Conservation (phyloP, 2,329 filamentous ascomycete genomes). For the Trichoderma arundinaceum region DNA sequence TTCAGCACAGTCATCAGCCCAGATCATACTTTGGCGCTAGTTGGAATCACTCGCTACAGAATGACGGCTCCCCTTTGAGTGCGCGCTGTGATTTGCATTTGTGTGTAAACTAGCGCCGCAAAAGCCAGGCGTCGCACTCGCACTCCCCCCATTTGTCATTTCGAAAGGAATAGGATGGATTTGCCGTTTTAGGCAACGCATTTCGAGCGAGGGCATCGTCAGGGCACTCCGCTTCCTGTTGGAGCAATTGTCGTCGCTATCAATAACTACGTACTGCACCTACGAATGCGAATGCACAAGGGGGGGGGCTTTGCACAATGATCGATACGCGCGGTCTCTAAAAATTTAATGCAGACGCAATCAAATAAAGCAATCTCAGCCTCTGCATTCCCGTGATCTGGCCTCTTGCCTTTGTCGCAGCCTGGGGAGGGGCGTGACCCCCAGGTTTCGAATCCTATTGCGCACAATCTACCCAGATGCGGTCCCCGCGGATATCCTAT, state of each 20-base stretch:
- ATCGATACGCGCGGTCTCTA: no score
- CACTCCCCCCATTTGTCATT: conserved; percentile 13
- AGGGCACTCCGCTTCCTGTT: neutral
- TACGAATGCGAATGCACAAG: neutral
- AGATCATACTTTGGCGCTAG: conserved; percentile 23
- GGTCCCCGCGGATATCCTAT: conserved; percentile 13
- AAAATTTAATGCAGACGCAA: no score
- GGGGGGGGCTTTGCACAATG: neutral
- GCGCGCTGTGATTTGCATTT: neutral
- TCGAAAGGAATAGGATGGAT: neutral
- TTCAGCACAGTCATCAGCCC: conserved; percentile 23
- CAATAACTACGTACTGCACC: neutral
- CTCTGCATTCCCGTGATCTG: conserved; percentile 25
- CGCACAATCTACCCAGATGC: conserved; percentile 16
- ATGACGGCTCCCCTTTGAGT: neutral
- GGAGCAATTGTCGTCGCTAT: conserved; percentile 3
- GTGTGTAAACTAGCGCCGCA: conserved; percentile 7
- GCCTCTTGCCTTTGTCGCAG: conserved; percentile 7
- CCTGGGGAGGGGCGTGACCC: conserved; percentile 20
- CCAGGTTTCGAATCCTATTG: conserved; percentile 28
- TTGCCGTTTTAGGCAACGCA: conserved; percentile 12
- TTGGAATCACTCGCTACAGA: conserved; percentile 1
- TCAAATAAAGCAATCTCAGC: conserved; percentile 13
- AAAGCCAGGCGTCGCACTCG: neutral
- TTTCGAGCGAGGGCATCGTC: neutral